phyloP scores from a whole-genome alignment of 176 grass and related monocot genomes.

The Musa schizocarpa region DNA sequence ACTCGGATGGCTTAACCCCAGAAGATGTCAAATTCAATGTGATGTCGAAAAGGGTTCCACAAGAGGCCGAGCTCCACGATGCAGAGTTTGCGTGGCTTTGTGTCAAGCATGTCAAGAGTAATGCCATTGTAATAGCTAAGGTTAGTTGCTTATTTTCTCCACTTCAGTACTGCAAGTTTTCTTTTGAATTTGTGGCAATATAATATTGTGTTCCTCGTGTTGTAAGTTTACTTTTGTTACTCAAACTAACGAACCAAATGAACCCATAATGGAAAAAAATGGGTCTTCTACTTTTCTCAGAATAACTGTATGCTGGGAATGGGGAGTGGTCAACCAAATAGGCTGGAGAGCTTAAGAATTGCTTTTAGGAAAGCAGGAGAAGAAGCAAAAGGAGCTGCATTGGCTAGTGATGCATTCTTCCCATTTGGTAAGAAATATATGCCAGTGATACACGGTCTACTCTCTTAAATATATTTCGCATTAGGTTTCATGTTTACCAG shows the following conservation, averaged over 20 bases:
- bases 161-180: neutral
- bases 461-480: too few species aligned
- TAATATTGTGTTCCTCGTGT: too few species aligned
- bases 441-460: neutral
- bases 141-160: slow-evolving; percentile 16
- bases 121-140: slow-evolving; percentile 97
- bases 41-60: slow-evolving; percentile 26
- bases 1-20: slow-evolving; percentile 58
- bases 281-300: slow-evolving; percentile 16
- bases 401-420: slow-evolving; percentile 95
- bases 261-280: neutral
- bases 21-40: slow-evolving; percentile 57
- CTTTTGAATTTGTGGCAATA: too few species aligned
- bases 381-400: slow-evolving; percentile 64
- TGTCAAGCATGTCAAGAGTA: slow-evolving; percentile 96
- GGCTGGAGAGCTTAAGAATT: slow-evolving; percentile 66
- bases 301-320: slow-evolving; percentile 96
- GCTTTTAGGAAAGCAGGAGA: slow-evolving; percentile 84
- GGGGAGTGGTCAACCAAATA: slow-evolving; percentile 87
- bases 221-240: too few species aligned
- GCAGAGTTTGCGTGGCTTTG: slow-evolving; percentile 88
- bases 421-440: slow-evolving; percentile 50
- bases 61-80: slow-evolving; percentile 39
- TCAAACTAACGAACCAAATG: neutral
- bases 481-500: too few species aligned